Percentiles rank a stretch among this genome's conserved stretches.
Conservation (phyloP, 352 stramenopile genomes). For the Phytopythium oedochilum region DNA sequence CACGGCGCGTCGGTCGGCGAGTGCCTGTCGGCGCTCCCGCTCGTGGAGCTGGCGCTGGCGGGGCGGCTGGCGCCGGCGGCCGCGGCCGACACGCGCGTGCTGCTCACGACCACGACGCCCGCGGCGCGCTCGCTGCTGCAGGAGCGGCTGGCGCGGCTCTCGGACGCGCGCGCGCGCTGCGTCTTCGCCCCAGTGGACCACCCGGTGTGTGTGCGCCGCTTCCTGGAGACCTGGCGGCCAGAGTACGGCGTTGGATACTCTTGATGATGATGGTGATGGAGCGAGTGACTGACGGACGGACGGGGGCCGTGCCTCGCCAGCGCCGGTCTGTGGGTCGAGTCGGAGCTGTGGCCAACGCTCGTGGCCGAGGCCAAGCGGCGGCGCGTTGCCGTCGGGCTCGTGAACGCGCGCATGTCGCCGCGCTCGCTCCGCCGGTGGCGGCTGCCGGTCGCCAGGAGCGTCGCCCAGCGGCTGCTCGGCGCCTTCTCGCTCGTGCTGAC, state of each 20-base stretch:
- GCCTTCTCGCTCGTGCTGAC: slow-evolving; percentile 59
- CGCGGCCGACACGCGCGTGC: slow-evolving; percentile 22
- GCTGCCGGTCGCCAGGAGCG: slow-evolving; percentile 22
- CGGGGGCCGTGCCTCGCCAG: slow-evolving; percentile 15
- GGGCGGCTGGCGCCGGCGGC: slow-evolving; percentile 7
- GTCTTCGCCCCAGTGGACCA: slow-evolving; percentile 71
- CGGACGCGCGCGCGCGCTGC: slow-evolving; percentile 25
- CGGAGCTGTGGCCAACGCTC: slow-evolving; percentile 76
- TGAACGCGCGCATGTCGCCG: slow-evolving; percentile 63
- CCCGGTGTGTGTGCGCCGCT: slow-evolving; percentile 37
- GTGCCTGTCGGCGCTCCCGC: slow-evolving; percentile 56
- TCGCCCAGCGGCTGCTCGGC: slow-evolving; percentile 20
- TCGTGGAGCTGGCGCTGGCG: slow-evolving; percentile 48
- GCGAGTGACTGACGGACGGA: background rate
- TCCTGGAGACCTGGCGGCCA: slow-evolving; percentile 59
- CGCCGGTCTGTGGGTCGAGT: slow-evolving; percentile 73
- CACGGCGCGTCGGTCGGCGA: slow-evolving; percentile 73
- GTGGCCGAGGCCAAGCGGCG: slow-evolving; percentile 43
- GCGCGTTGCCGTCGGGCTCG: slow-evolving; percentile 46
- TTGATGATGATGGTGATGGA: too few relatives aligned
- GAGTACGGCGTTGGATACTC: slow-evolving; percentile 20
- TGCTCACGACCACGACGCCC: slow-evolving; percentile 70
- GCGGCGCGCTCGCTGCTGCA: slow-evolving; percentile 41
- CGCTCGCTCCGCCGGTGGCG: slow-evolving; percentile 48
- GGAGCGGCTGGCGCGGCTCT: slow-evolving; percentile 11